Evolutionary conservation across 768 basidiomycete genomes (phyloP).

Genomic region (Clathrus columnatus): DNA sequence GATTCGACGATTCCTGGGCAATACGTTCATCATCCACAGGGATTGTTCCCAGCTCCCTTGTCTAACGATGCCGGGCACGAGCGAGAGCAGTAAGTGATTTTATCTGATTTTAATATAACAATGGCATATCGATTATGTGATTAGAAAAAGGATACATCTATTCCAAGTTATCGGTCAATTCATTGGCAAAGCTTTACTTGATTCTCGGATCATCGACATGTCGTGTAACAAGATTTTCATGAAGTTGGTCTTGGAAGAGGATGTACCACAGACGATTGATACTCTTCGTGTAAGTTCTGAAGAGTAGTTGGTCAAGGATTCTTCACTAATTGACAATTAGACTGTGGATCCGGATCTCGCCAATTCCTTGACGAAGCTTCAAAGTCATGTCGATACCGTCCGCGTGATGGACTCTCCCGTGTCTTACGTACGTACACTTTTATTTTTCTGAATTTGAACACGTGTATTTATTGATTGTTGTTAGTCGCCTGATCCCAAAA

Average conservation of each 20-base stretch:
- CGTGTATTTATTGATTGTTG: constrained; percentile 3
- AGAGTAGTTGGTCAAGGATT: neutral
- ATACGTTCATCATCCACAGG: constrained; percentile 78
- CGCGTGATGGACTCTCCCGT: constrained; percentile 38
- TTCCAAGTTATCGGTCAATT: constrained; percentile 92
- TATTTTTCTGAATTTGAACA: neutral
- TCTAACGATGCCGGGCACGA: constrained; percentile 58
- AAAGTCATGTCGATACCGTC: constrained; percentile 33
- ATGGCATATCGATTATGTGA: constrained; percentile 7
- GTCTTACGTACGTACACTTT: constrained; percentile 19
- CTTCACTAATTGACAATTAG: constrained; percentile 28
- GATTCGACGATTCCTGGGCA: constrained; percentile 50
- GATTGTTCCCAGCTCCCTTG: constrained; percentile 84
- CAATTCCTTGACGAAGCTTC: constrained; percentile 74
- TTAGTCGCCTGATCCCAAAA: constrained; percentile 16
- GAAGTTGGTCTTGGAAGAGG: constrained; percentile 79
- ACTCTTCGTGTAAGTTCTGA: constrained; percentile 58
- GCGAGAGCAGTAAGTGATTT: constrained; percentile 56
- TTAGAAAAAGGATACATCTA: constrained; percentile 75
- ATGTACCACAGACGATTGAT: constrained; percentile 75
- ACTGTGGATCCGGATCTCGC: constrained; percentile 80
- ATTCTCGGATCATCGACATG: constrained; percentile 95
- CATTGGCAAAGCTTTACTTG: constrained; percentile 92
- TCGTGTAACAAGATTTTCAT: constrained; percentile 94
- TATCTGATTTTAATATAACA: neutral